Evolutionary conservation across 2,329 filamentous ascomycete genomes (phyloP), one percentile per base, ranked within the genome.

Genomic region (Ceratocystis colombiana): DNA sequence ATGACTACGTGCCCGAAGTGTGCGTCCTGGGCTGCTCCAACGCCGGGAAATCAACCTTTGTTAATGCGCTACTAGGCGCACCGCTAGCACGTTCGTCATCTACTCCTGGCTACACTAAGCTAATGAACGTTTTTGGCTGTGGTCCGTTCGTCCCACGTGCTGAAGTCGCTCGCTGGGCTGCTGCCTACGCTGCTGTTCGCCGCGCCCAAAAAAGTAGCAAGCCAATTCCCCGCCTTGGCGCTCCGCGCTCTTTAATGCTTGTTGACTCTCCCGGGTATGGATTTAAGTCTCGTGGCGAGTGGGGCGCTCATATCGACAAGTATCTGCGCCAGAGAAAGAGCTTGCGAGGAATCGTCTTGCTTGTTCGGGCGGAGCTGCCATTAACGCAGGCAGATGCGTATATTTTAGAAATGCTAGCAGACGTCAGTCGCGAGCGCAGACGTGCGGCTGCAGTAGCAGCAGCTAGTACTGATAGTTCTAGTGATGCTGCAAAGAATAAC

Each of bases 21-120:
- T 88, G 89, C 72, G 82, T 96, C 59, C 84, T 95, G 46, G 90
- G 90, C 55, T 90, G 92, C 71, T 91, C 90, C 70, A 96, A 96
- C 73, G 90, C 91, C 53, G 90, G 90, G 72, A 96, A 96, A 74
- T 94, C 89, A 1, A 90, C 89, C 17, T 88, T 95, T 70, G 86
- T 96, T 76, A 96, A 96, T 72, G 88, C 88, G 20, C 81, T 96
- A 44, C 83, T 87, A 1, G 86, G 86, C 44, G 68, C 71, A 28
- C 71, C 73, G 28, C 73, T 80, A 5, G 82, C 82, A 12, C 76
- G 78, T 61, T 80, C 81, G 28, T 82, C 80, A 71, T 73, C 76
- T 17, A 75, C 74, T 22, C 80, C 82, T 0, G 83, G 83, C 8
- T 79, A 77, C 70, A 85, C 83, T 1, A 78, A 75, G 44, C 77